Evolutionary conservation across 805 yeast genomes (phyloP).

Genomic region (Pichia eremophila): DNA sequence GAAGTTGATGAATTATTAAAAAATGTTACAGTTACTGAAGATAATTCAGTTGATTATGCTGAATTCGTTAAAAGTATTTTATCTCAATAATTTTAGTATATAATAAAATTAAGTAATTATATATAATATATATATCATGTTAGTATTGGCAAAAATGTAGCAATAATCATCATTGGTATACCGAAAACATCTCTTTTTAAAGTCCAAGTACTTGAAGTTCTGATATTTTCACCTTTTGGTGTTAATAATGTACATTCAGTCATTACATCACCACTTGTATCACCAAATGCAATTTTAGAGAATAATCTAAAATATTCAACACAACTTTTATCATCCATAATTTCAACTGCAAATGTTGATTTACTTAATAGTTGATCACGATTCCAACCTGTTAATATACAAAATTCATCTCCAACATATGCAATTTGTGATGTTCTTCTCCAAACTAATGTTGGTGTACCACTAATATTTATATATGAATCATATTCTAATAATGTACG

Average conservation of each 20-base stretch:
- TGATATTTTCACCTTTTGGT: conserved; percentile 41
- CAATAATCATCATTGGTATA: conserved; percentile 93
- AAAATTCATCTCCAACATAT: conserved; percentile 90
- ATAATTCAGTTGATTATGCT: conserved; percentile 90
- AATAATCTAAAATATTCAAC: conserved; percentile 82
- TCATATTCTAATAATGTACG: conserved; percentile 84
- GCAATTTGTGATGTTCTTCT: conserved; percentile 92
- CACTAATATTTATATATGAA: conserved; percentile 71
- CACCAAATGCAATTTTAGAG: conserved; percentile 81
- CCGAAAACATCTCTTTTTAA: conserved; percentile 92
- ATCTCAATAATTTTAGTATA: conserved; percentile 50
- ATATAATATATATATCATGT: conserved; percentile 10
- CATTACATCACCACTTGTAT: conserved; percentile 82
- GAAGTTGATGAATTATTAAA: conserved; percentile 95
- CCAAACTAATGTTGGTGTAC: conserved; percentile 95
- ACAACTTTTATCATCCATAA: conserved; percentile 81
- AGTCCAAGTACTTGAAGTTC: conserved; percentile 87
- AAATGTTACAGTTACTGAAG: conserved; percentile 89
- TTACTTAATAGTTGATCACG: conserved; percentile 57
- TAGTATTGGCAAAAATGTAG: conserved; percentile 78
- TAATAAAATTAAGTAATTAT: no score
- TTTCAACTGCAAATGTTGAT: conserved; percentile 66
- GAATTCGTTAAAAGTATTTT: conserved; percentile 89
- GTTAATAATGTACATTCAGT: conserved; percentile 74
- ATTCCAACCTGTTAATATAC: conserved; percentile 85